A percentile compares a stretch with the other conserved stretches of the same genome.
These are phyloP conservation scores for Salvia rosmarinus DNA, from an alignment of 257 asterid species.

Conservation along the genomic window DNA sequence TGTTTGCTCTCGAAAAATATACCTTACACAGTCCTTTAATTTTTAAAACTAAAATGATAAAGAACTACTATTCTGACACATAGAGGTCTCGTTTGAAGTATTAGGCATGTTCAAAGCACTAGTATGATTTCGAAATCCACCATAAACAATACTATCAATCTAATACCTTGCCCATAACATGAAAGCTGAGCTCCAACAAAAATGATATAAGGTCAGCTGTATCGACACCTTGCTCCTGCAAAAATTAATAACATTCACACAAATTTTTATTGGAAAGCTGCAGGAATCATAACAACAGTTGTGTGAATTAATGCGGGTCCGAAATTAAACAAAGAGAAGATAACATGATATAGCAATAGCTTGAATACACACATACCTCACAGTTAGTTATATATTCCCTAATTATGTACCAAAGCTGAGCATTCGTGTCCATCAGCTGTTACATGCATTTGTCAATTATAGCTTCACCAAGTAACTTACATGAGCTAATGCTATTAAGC, in stretches of 20 bases:
- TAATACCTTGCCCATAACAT: conserved; percentile 88
- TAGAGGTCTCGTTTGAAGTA: conserved; percentile 20
- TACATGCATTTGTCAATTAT: conserved; percentile 43
- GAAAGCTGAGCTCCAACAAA: conserved; percentile 95
- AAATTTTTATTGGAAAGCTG: not conserved
- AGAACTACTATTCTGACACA: not conserved
- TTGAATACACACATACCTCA: conserved; percentile 61
- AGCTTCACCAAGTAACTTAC: conserved; percentile 38
- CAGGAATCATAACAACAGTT: not conserved
- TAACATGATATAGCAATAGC: not conserved
- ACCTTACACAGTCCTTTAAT: not conserved
- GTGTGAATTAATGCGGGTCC: not conserved
- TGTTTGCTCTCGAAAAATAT: conserved; percentile 1
- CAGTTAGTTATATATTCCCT: conserved; percentile 93
- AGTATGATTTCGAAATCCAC: conserved; percentile 19
- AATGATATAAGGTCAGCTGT: conserved; percentile 93
- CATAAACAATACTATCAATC: conserved; percentile 24
- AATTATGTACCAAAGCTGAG: conserved; percentile 97
- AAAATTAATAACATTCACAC: conserved; percentile 22
- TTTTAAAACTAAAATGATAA: conserved; percentile 5
- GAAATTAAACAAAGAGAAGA: not conserved
- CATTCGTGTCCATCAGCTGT: conserved; percentile 98
- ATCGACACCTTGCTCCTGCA: conserved; percentile 93
- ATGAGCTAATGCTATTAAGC: conserved; percentile 31
- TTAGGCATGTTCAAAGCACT: not conserved